Conservation (phyloP, 1,284 basidiomycete genomes). For the Hemileia vastatrix region DNA sequence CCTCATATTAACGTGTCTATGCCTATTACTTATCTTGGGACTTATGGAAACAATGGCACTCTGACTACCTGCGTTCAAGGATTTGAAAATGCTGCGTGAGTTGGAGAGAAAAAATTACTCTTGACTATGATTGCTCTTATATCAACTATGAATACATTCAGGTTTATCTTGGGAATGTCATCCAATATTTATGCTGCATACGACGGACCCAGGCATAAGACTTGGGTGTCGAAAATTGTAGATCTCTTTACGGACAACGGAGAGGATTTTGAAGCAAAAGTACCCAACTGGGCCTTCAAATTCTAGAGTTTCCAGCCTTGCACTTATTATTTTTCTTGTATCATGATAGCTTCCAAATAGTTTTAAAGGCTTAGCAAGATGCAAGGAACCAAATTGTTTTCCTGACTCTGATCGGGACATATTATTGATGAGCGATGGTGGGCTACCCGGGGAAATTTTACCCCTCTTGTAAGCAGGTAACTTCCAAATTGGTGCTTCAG, state of each 20-base stretch:
- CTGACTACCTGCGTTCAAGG: slow-evolving; percentile 4
- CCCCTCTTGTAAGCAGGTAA: too few relatives aligned
- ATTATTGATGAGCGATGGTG: slow-evolving; percentile 18
- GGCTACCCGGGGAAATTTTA: slow-evolving; percentile 13
- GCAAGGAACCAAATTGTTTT: neutral
- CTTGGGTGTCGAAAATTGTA: neutral
- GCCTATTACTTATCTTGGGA: slow-evolving; percentile 15
- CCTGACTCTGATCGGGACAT: slow-evolving; percentile 10
- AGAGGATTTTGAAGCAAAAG: slow-evolving; percentile 20
- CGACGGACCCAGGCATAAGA: slow-evolving; percentile 5
- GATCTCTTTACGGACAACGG: slow-evolving; percentile 1
- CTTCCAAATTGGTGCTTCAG: too few relatives aligned
- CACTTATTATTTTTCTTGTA: neutral
- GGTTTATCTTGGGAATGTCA: slow-evolving; percentile 20
- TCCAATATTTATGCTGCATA: slow-evolving; percentile 11
- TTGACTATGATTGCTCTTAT: neutral
- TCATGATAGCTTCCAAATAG: slow-evolving; percentile 18
- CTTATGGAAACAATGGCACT: neutral
- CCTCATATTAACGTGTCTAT: slow-evolving; percentile 19
- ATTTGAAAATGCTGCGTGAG: slow-evolving; percentile 22
- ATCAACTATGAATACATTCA: neutral
- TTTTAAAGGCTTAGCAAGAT: slow-evolving; percentile 12
- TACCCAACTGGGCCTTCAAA: neutral
- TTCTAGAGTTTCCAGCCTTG: neutral
- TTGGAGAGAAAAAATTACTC: neutral